Percentiles rank a stretch among this genome's conserved stretches.
These are phyloP conservation scores for Crepidotus variabilis DNA, from an alignment of 768 basidiomycete genomes.

Conservation along the genomic window DNA sequence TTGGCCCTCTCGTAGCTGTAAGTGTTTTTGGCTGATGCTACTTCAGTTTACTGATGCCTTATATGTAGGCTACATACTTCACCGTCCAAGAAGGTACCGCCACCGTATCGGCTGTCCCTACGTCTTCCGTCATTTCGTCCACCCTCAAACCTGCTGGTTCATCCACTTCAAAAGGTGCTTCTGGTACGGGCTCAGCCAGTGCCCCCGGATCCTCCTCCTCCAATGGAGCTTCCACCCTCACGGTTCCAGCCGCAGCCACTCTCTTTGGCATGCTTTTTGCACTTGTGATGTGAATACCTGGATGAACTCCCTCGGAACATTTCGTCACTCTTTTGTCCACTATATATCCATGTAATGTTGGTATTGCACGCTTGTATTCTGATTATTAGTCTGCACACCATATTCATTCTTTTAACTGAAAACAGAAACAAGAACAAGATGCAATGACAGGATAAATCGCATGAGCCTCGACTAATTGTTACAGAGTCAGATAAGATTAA, in stretches of 20 bases:
- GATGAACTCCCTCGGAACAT: background rate
- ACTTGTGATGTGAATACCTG: background rate
- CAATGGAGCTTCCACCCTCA: background rate
- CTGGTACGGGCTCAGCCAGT: background rate
- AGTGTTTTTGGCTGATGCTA: slow-evolving; percentile 6
- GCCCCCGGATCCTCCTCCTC: background rate
- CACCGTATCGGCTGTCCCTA: slow-evolving; percentile 47
- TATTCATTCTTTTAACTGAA: background rate
- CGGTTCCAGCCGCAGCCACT: background rate
- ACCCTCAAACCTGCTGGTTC: slow-evolving; percentile 35
- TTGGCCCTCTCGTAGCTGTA: slow-evolving; percentile 63
- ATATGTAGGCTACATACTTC: slow-evolving; percentile 60
- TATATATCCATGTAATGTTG: background rate
- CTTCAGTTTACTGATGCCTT: background rate
- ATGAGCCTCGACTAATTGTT: too few species aligned
- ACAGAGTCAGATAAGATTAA: slow-evolving; percentile 7
- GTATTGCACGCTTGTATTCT: background rate
- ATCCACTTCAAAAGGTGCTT: background rate
- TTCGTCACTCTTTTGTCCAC: background rate
- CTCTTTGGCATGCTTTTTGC: background rate
- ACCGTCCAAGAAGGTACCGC: slow-evolving; percentile 67
- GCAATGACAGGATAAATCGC: too few species aligned
- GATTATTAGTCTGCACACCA: background rate
- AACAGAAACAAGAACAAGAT: background rate
- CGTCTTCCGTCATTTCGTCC: slow-evolving; percentile 59